Evolutionary conservation across 2,329 filamentous ascomycete species (phyloP).

Genomic region (Hypoxylon sp.): DNA sequence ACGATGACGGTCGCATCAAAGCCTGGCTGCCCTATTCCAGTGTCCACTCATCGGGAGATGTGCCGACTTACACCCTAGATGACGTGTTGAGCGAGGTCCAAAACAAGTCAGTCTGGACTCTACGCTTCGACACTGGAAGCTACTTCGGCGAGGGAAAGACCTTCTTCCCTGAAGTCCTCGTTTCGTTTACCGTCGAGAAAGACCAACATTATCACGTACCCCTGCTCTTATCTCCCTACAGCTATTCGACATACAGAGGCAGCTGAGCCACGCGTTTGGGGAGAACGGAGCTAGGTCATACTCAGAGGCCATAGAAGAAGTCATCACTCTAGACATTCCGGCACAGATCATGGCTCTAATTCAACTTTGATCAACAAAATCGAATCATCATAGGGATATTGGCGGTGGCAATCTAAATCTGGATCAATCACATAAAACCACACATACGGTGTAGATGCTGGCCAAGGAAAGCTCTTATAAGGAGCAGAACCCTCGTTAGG

Average conservation of each 20-base stretch:
- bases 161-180: conserved; percentile 72
- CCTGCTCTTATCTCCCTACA: conserved; percentile 81
- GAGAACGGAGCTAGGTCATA: neutral
- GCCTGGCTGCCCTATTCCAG: conserved; percentile 75
- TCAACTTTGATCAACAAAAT: conserved; percentile 10
- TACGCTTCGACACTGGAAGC: conserved; percentile 79
- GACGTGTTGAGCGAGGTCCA: conserved; percentile 65
- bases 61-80: conserved; percentile 70
- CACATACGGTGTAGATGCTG: conserved; percentile 5
- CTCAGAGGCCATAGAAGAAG: neutral
- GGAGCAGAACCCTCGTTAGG: conserved; percentile 29
- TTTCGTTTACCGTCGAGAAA: conserved; percentile 67
- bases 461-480: conserved; percentile 5
- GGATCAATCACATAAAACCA: conserved; percentile 4
- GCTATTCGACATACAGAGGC: conserved; percentile 86
- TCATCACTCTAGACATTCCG: neutral
- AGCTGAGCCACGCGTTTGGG: conserved; percentile 63
- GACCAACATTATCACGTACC: conserved; percentile 85
- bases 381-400: conserved; percentile 17
- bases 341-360: neutral
- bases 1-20: conserved; percentile 81
- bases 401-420: conserved; percentile 3
- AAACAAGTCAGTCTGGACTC: conserved; percentile 71
- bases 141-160: conserved; percentile 77
- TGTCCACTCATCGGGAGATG: conserved; percentile 66